phyloP scores from a whole-genome alignment of 208 protist genomes.

The Phytomonas sp. region DNA sequence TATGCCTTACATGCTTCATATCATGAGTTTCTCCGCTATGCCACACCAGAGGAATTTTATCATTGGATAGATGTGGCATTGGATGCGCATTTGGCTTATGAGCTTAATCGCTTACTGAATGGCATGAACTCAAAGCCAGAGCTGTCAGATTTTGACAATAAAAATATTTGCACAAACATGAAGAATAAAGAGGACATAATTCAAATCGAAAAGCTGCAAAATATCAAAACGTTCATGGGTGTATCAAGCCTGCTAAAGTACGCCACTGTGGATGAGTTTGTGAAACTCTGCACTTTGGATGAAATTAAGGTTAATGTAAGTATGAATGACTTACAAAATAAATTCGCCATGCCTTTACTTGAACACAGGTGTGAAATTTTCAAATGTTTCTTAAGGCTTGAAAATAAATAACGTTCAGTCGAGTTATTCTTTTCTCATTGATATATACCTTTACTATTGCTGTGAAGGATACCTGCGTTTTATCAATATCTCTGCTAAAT shows the following conservation, averaged over 20 bases:
- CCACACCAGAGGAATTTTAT: constrained; percentile 54
- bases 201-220: constrained; percentile 21
- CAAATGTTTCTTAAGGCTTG: neutral
- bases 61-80: constrained; percentile 38
- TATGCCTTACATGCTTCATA: constrained; percentile 44
- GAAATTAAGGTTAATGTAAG: constrained; percentile 35
- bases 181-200: neutral
- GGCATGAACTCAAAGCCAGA: neutral
- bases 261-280: constrained; percentile 34
- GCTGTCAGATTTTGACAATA: neutral
- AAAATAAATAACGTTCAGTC: neutral
- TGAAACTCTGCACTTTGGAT: constrained; percentile 36
- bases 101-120: constrained; percentile 15
- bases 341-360: constrained; percentile 17
- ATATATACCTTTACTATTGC: neutral
- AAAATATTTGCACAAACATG: neutral
- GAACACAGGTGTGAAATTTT: neutral
- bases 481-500: neutral
- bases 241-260: constrained; percentile 37
- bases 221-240: constrained; percentile 62
- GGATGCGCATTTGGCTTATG: constrained; percentile 24
- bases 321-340: constrained; percentile 20
- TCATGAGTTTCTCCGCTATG: constrained; percentile 26
- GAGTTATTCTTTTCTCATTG: neutral
- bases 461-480: neutral